Evolutionary conservation across 768 basidiomycete species (phyloP).

Genomic region (Pleurotus giganteus): DNA sequence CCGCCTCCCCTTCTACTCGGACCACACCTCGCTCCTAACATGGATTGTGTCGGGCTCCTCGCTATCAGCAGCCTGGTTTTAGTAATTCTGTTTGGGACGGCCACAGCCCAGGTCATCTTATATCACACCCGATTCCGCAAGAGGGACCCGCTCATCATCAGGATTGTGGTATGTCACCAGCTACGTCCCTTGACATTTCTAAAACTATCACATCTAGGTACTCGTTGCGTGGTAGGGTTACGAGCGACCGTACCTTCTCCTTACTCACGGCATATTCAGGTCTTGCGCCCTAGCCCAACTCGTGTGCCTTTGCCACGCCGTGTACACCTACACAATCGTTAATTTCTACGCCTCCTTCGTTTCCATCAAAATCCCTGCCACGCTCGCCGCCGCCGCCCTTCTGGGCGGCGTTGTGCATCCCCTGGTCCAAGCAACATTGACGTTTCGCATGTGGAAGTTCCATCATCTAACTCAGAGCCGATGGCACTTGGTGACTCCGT

Average conservation of each 20-base stretch:
- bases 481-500: neutral
- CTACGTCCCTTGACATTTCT: neutral
- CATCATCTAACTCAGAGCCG: neutral
- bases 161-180: neutral
- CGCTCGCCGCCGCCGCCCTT: neutral
- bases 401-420: neutral
- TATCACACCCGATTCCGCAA: conserved; percentile 5
- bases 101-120: neutral
- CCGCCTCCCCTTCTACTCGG: neutral
- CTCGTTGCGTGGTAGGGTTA: neutral
- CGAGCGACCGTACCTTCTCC: neutral
- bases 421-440: conserved; percentile 6
- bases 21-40: neutral
- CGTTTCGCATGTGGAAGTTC: conserved; percentile 9
- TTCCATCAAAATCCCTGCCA: neutral
- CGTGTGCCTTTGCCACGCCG: neutral
- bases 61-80: conserved; percentile 1
- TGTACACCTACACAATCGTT: conserved; percentile 2
- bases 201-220: neutral
- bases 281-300: neutral
- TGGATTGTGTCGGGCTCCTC: conserved; percentile 1
- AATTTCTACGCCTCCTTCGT: neutral
- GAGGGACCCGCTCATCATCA: neutral
- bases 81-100: conserved; percentile 4
- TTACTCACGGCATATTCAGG: neutral